Evolutionary conservation across 2,329 filamentous ascomycete genomes (phyloP).

Genomic region (Amauroascus niger): DNA sequence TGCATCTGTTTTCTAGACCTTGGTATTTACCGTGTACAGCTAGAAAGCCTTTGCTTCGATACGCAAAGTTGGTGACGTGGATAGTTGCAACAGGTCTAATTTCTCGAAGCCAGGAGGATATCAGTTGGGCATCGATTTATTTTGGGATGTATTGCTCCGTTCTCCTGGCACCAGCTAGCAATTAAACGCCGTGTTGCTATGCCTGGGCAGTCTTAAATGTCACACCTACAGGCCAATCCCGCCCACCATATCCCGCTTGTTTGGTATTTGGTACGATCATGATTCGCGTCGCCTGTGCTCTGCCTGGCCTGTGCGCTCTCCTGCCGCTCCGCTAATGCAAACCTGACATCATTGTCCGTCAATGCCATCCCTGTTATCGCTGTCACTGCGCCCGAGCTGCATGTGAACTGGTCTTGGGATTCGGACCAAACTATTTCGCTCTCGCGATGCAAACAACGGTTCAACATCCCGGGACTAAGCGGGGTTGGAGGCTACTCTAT

Average conservation of each 20-base stretch:
- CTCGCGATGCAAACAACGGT: neutral
- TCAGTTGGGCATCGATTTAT: slow-evolving; percentile 5
- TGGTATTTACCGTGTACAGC: slow-evolving; percentile 3
- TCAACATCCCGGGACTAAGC: slow-evolving; percentile 4
- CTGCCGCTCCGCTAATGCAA: slow-evolving; percentile 5
- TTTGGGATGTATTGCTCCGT: neutral
- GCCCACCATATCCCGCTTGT: neutral
- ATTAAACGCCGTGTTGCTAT: neutral
- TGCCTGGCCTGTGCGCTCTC: neutral
- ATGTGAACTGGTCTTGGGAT: slow-evolving; percentile 8
- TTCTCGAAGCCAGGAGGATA: neutral
- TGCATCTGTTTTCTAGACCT: neutral
- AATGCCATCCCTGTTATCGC: neutral
- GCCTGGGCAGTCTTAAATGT: neutral
- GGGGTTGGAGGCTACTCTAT: neutral
- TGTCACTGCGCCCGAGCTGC: slow-evolving; percentile 1
- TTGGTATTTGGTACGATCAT: slow-evolving; percentile 5
- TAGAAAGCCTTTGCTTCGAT: slow-evolving; percentile 5
- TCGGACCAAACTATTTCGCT: slow-evolving; percentile 3
- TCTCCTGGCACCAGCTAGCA: neutral
- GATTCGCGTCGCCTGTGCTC: neutral
- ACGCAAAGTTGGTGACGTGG: slow-evolving; percentile 13
- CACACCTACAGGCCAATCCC: slow-evolving; percentile 4
- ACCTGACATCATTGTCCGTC: slow-evolving; percentile 7
- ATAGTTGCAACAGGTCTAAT: slow-evolving; percentile 12